Conservation (phyloP, 2,329 filamentous ascomycete genomes). For the Paracoccidioides lutzii region DNA sequence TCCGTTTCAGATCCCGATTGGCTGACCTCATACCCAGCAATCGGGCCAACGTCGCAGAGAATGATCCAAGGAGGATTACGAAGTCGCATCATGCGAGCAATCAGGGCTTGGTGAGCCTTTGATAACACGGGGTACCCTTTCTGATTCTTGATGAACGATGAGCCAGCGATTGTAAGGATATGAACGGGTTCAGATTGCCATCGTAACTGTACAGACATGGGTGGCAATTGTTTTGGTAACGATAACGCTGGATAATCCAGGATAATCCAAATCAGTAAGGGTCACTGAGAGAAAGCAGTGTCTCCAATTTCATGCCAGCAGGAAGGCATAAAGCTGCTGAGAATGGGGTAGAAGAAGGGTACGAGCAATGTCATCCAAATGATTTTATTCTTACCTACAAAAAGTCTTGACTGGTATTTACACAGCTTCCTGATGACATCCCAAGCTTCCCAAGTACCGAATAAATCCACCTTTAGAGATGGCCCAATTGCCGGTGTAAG, state of each 20-base stretch:
- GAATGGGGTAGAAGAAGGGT: not conserved
- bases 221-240: conserved; percentile 48
- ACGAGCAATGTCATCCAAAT: not conserved
- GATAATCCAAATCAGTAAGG: conserved; percentile 9
- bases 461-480: conserved; percentile 50
- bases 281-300: not conserved
- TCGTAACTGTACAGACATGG: conserved; percentile 41
- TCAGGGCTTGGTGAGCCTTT: conserved; percentile 44
- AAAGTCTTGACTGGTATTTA: conserved; percentile 69
- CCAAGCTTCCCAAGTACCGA: conserved; percentile 87
- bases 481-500: conserved; percentile 15
- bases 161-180: conserved; percentile 40
- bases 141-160: conserved; percentile 44
- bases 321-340: not conserved
- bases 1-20: conserved; percentile 12
- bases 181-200: conserved; percentile 54
- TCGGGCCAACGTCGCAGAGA: conserved; percentile 44
- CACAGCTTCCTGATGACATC: conserved; percentile 73
- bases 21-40: conserved; percentile 30
- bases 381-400: conserved; percentile 55
- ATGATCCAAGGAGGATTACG: conserved; percentile 48
- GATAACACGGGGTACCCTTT: conserved; percentile 47
- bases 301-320: not conserved
- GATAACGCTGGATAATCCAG: conserved; percentile 36
- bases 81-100: conserved; percentile 45